Conservation (phyloP, 2,329 filamentous ascomycete genomes). For the Sporothrix protearum region DNA sequence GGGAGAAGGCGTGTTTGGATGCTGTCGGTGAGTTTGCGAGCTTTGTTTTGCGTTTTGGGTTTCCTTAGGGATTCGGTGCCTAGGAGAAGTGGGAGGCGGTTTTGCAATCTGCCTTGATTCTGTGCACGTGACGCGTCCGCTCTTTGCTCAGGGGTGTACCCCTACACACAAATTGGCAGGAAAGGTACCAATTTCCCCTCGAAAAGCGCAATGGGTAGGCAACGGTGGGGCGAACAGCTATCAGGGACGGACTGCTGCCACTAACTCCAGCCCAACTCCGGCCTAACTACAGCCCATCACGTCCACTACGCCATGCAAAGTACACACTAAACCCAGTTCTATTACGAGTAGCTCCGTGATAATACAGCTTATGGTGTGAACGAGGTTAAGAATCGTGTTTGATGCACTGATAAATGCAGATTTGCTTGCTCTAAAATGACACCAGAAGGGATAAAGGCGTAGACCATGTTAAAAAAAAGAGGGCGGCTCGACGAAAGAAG, state of each 20-base stretch:
- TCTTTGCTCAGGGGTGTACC: not conserved
- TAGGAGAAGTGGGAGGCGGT: not conserved
- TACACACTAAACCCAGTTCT: not conserved
- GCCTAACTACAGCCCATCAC: not conserved
- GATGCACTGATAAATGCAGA: not conserved
- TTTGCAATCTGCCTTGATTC: not conserved
- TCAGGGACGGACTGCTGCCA: not conserved
- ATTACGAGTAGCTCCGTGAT: not conserved
- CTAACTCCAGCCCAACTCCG: not conserved
- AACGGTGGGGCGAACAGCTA: conserved; percentile 5
- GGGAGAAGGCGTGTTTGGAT: conserved; percentile 2
- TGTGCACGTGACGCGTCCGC: not conserved
- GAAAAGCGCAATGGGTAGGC: not conserved
- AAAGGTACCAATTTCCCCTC: not conserved
- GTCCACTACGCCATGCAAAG: not conserved
- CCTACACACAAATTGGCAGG: not conserved
- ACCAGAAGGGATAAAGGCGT: not conserved
- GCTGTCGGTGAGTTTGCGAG: conserved; percentile 18
- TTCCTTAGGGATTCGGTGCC: not conserved
- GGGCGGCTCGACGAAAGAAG: not conserved
- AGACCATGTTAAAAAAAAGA: not conserved
- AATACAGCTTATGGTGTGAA: not conserved
- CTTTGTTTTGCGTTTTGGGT: conserved; percentile 14
- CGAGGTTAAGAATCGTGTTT: not conserved
- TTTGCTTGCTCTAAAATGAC: not conserved